Base-by-base conservation (phyloP, 768 basidiomycete genomes). In the Leucosporidium yakuticum region DNA sequence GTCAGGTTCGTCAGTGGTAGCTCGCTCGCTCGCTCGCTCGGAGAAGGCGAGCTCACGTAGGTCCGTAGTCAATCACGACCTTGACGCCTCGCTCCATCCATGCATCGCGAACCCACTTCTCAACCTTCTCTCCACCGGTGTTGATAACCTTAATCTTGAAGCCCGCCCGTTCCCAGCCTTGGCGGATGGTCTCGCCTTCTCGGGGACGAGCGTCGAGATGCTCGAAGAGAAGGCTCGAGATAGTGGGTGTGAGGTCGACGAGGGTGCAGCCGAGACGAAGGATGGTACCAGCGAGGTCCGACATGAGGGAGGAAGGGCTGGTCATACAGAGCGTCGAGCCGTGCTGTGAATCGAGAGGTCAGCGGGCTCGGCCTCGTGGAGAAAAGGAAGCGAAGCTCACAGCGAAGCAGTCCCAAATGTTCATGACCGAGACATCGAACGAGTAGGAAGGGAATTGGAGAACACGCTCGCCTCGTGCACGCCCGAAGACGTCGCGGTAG, bases 11-110 rank as follows among this genome's bases (percentile, higher is more conserved):
- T 39, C 36, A 55, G 29, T 44, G 1, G 3, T 19, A 23, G 39
- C 39, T 44, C 14, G 3, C 17, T 15, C 8, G 39, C 39, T 8
- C 14, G 6, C 39, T 3, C 11, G 39, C 34, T n/a, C n/a, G n/a
- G n/a, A n/a, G 31, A 36, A 36, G 1, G 11, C 17, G 25, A 25
- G 44, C 67, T 39, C 51, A 69, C 68, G 67, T 73, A 4, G 71
- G 71, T 39, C 71, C 71, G 20, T 73, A 73, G 48, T 73, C 71
- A 19, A 73, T 69, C 39, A 64, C 65, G 4, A 73, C 71, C 21
- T 65, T 19, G 12, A 73, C 71, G 0, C 71, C 71, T 12, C 71
- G 29, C 47, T 69, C 71, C 21, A 63, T 39, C 71, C 71, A 73
- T 8, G 56, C 62, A 39, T 73, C 71, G 44, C 71, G 23, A 6